These are phyloP conservation scores for Lojkania enalia DNA, from an alignment of 2,329 filamentous ascomycete species.

Conservation along the genomic window DNA sequence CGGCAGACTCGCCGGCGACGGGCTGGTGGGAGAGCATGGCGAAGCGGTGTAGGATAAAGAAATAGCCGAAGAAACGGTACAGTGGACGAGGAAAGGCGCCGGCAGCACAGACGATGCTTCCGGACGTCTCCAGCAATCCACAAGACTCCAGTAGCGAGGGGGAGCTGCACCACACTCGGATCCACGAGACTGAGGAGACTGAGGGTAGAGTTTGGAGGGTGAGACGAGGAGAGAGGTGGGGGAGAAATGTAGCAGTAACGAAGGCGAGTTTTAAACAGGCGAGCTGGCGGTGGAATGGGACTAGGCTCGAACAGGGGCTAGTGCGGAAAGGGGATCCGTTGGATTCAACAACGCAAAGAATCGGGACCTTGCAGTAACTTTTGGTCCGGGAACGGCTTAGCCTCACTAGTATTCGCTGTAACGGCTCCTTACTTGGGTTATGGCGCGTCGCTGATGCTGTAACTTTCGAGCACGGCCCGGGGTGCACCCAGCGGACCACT, in stretches of 20 bases:
- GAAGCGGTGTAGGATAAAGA: slow-evolving; percentile 12
- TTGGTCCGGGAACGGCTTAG: slow-evolving; percentile 28
- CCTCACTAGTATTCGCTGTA: too few species aligned
- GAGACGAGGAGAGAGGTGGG: slow-evolving; percentile 18
- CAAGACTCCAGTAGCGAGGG: not conserved
- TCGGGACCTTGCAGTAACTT: slow-evolving; percentile 40
- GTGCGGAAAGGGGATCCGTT: too few species aligned
- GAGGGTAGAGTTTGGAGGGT: slow-evolving; percentile 14
- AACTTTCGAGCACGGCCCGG: too few species aligned
- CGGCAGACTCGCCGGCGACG: slow-evolving; percentile 51
- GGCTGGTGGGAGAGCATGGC: slow-evolving; percentile 58
- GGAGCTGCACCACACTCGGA: not conserved
- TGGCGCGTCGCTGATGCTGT: too few species aligned
- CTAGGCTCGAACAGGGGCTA: slow-evolving; percentile 8
- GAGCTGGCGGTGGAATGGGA: slow-evolving; percentile 31
- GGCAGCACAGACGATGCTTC: not conserved
- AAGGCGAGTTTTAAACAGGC: slow-evolving; percentile 24
- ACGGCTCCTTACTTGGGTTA: too few species aligned
- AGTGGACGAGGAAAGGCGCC: slow-evolving; percentile 1
- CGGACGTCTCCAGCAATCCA: not conserved
- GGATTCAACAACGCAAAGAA: too few species aligned
- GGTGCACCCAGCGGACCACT: too few species aligned
- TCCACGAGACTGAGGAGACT: not conserved
- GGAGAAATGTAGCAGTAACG: slow-evolving; percentile 14
- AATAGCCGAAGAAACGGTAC: slow-evolving; percentile 16